Conservation (phyloP, 306 rosid genomes). For the Dicorynia guianensis region DNA sequence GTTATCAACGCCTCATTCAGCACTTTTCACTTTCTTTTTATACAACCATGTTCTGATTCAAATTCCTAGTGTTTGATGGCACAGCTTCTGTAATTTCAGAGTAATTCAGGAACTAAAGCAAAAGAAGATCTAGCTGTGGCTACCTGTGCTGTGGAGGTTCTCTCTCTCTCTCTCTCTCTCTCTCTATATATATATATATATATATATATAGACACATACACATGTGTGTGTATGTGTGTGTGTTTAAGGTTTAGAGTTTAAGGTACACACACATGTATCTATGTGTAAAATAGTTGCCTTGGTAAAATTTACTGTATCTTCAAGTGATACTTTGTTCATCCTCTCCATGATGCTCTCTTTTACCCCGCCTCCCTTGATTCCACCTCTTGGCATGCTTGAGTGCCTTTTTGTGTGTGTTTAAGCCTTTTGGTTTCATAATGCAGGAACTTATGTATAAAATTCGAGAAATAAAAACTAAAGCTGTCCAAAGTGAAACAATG, state of each 20-base stretch:
- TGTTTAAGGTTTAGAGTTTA: too few species aligned
- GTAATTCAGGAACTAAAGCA: conserved; percentile 96
- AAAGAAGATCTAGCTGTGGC: conserved; percentile 99
- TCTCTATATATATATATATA: not conserved
- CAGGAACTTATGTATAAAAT: conserved; percentile 99
- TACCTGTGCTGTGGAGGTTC: conserved; percentile 85
- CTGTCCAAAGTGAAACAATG: conserved; percentile 98
- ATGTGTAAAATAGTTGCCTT: too few species aligned
- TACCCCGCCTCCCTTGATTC: not conserved
- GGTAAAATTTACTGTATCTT: too few species aligned
- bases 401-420: conserved; percentile 5
- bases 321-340: conserved; percentile 12
- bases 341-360: not conserved
- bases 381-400: conserved; percentile 7
- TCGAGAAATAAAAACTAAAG: conserved; percentile 93
- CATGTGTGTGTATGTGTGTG: not conserved
- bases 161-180: not conserved
- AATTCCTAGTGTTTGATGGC: conserved; percentile 28
- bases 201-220: not conserved
- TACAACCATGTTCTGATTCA: not conserved
- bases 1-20: not conserved
- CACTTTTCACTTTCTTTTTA: not conserved
- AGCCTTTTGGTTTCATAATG: conserved; percentile 34
- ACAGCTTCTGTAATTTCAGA: conserved; percentile 64
- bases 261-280: too few species aligned